These are phyloP conservation scores for Penicillium decumbens DNA, from an alignment of 2,329 filamentous ascomycete genomes.

Conservation along the genomic window DNA sequence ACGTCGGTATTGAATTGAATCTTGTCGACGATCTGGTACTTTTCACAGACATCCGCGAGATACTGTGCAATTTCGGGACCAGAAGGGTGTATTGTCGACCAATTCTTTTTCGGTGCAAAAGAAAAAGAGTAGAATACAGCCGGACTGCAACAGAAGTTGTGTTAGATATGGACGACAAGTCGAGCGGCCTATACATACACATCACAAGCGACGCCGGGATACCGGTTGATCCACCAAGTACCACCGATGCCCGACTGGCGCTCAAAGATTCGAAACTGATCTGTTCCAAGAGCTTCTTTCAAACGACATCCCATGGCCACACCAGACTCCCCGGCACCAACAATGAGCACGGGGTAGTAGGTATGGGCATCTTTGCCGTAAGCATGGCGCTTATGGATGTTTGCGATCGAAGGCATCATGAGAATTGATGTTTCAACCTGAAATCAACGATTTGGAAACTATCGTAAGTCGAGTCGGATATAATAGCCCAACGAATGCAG, in stretches of 20 bases:
- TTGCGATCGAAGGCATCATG: conserved; percentile 28
- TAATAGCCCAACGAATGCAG: background rate
- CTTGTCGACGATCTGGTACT: conserved; percentile 53
- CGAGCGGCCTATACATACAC: conserved; percentile 32
- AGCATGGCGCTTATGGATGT: conserved; percentile 39
- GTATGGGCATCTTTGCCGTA: conserved; percentile 40
- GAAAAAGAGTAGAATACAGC: conserved; percentile 55
- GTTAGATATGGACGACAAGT: background rate
- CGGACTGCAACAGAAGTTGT: conserved; percentile 39
- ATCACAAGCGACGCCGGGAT: conserved; percentile 57
- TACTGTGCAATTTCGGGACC: conserved; percentile 51
- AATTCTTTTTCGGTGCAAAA: conserved; percentile 51
- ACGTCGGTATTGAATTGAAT: conserved; percentile 57
- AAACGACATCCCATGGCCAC: conserved; percentile 59
- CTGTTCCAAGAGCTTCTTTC: conserved; percentile 54
- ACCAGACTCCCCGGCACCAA: conserved; percentile 60
- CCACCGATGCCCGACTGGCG: conserved; percentile 55
- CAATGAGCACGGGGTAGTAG: conserved; percentile 51
- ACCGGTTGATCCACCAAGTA: conserved; percentile 61
- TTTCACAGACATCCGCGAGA: conserved; percentile 50
- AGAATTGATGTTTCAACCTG: background rate
- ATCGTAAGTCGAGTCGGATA: background rate
- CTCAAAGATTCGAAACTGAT: conserved; percentile 60
- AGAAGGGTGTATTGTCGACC: conserved; percentile 48
- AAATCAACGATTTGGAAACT: background rate